These are phyloP conservation scores for Apiospora phragmitis DNA, from an alignment of 2,329 filamentous ascomycete species.

Conservation along the genomic window DNA sequence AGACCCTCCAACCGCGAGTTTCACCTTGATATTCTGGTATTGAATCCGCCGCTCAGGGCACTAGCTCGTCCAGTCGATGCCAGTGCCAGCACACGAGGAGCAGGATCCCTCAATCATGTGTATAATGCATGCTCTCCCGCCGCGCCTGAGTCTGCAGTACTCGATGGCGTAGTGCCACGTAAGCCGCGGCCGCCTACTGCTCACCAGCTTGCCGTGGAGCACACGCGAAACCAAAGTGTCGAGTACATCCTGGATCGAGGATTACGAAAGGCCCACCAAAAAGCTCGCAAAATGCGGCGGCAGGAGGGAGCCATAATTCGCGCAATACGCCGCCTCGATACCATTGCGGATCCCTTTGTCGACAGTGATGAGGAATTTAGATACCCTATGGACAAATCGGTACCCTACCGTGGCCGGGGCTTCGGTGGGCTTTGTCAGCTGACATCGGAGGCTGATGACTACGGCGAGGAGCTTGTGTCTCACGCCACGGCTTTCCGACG, in stretches of 20 bases:
- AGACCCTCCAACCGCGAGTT: slow-evolving; percentile 63
- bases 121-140: slow-evolving; percentile 63
- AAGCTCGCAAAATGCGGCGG: slow-evolving; percentile 60
- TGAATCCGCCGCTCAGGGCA: slow-evolving; percentile 50
- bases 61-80: slow-evolving; percentile 36
- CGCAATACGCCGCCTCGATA: slow-evolving; percentile 63
- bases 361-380: slow-evolving; percentile 60
- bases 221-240: slow-evolving; percentile 76
- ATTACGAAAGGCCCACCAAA: slow-evolving; percentile 65
- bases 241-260: slow-evolving; percentile 79
- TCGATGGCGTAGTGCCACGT: slow-evolving; percentile 56
- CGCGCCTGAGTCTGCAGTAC: slow-evolving; percentile 45
- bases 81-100: slow-evolving; percentile 42
- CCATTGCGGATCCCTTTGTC: slow-evolving; percentile 55
- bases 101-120: slow-evolving; percentile 56
- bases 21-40: slow-evolving; percentile 52
- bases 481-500: slow-evolving; percentile 68
- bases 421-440: slow-evolving; percentile 66
- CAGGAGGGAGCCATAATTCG: slow-evolving; percentile 67
- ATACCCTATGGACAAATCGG: slow-evolving; percentile 32
- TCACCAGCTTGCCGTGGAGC: slow-evolving; percentile 79
- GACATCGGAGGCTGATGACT: slow-evolving; percentile 66
- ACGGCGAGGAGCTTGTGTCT: slow-evolving; percentile 70
- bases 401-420: slow-evolving; percentile 55
- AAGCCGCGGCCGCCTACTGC: slow-evolving; percentile 77